A percentile compares a stretch with the other conserved stretches of the same genome.
Evolutionary conservation across 257 asterid genomes (phyloP).

Genomic region (Linderniella brevidens): DNA sequence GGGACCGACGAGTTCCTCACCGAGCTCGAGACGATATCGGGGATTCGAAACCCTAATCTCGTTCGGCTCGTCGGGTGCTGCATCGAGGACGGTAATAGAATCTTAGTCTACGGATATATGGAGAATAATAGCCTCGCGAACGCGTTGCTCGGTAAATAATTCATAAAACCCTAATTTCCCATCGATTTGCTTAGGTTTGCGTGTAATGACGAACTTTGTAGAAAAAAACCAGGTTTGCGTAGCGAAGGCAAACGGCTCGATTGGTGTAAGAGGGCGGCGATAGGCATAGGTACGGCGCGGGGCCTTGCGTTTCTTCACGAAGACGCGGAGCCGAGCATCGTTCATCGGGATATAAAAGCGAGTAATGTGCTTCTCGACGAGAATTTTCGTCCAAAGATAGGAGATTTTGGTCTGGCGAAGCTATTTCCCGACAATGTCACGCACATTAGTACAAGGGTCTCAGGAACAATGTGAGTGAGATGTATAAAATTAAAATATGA

Average conservation of each 20-base stretch:
- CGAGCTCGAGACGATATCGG: constrained; percentile 50
- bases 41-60: constrained; percentile 49
- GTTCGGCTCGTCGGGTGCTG: constrained; percentile 72
- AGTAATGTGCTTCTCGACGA: constrained; percentile 74
- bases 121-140: constrained; percentile 70
- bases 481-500: too few species aligned
- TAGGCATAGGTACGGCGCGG: constrained; percentile 62
- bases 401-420: constrained; percentile 80
- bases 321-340: constrained; percentile 49
- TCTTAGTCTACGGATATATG: constrained; percentile 62
- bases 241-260: constrained; percentile 23
- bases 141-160: constrained; percentile 56
- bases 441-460: constrained; percentile 77
- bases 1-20: constrained; percentile 65
- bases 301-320: constrained; percentile 86
- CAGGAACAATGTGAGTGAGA: constrained; percentile 65
- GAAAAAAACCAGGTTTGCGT: constrained; percentile 23
- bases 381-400: constrained; percentile 48
- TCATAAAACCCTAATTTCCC: too few species aligned
- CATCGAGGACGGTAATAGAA: constrained; percentile 37
- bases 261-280: constrained; percentile 61
- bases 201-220: too few species aligned
- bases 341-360: constrained; percentile 82
- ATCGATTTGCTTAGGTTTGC: too few species aligned
- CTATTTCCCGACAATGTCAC: constrained; percentile 85